Percentiles rank a stretch among this genome's conserved stretches.
These are phyloP conservation scores for Neoarthrinium moseri DNA, from an alignment of 2,329 filamentous ascomycete genomes.

Conservation along the genomic window DNA sequence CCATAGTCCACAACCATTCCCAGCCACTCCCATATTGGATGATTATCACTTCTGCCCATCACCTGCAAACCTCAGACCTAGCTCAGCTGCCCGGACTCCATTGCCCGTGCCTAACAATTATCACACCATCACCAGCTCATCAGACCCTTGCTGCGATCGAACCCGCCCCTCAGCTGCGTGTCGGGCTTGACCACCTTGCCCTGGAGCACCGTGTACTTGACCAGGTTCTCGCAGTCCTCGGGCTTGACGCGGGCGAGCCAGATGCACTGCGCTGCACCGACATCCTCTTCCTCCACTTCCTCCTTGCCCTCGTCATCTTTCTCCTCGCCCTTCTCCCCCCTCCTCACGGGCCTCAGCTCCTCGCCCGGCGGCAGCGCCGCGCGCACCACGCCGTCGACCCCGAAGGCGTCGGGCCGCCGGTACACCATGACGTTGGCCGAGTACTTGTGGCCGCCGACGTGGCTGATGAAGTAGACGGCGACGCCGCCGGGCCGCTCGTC, in stretches of 20 bases:
- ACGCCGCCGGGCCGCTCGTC: conserved; percentile 90
- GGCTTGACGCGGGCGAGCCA: conserved; percentile 85
- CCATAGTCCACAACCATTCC: too few relatives aligned
- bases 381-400: conserved; percentile 44
- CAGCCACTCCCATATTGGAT: too few relatives aligned
- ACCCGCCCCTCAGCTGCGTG: conserved; percentile 82
- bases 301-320: conserved; percentile 15
- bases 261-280: conserved; percentile 81
- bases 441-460: conserved; percentile 97
- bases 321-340: conserved; percentile 25
- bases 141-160: conserved; percentile 77
- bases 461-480: conserved; percentile 93
- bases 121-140: conserved; percentile 90
- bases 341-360: conserved; percentile 31
- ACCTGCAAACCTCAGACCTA: too few relatives aligned
- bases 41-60: too few relatives aligned
- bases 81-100: too few relatives aligned
- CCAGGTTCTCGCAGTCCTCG: conserved; percentile 89
- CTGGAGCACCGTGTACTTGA: conserved; percentile 84
- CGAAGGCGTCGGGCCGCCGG: conserved; percentile 60
- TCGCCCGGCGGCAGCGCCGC: conserved; percentile 33
- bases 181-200: conserved; percentile 93
- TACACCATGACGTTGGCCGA: conserved; percentile 94
- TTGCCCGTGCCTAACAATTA: too few relatives aligned
- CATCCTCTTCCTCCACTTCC: conserved; percentile 30